These are phyloP conservation scores for Saccharomyces kudriavzevii DNA, from an alignment of 805 yeast genomes.

Conservation along the genomic window DNA sequence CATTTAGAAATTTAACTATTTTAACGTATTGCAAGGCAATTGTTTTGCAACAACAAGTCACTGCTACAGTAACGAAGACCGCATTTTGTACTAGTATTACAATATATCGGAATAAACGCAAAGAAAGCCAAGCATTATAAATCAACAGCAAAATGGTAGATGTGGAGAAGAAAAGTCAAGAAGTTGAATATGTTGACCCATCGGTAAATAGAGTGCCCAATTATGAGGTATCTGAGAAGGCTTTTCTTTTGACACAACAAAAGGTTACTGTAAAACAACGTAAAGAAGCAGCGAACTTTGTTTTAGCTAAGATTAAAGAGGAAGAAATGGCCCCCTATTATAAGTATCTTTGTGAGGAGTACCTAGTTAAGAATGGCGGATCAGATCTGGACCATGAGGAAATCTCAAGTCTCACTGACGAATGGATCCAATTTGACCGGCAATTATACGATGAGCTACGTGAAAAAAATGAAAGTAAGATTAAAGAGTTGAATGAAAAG, in stretches of 20 bases:
- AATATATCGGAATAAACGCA: background rate
- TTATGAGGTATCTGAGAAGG: slow-evolving; percentile 69
- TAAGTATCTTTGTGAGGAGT: slow-evolving; percentile 49
- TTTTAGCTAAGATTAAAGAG: slow-evolving; percentile 46
- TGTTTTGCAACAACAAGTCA: background rate
- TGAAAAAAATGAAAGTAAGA: slow-evolving; percentile 46
- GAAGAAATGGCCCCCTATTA: slow-evolving; percentile 79
- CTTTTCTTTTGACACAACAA: slow-evolving; percentile 50
- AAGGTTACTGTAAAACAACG: slow-evolving; percentile 32
- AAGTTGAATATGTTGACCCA: slow-evolving; percentile 20
- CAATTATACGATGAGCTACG: slow-evolving; percentile 42
- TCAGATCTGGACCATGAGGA: slow-evolving; percentile 10
- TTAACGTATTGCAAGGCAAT: background rate
- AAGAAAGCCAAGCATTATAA: background rate
- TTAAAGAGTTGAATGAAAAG: slow-evolving; percentile 38
- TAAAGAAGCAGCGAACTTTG: slow-evolving; percentile 36
- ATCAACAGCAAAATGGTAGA: slow-evolving; percentile 1
- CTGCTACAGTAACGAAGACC: background rate
- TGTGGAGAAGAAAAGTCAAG: slow-evolving; percentile 14
- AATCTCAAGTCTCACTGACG: slow-evolving; percentile 11
- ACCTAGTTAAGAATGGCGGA: slow-evolving; percentile 6
- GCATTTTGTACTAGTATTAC: background rate
- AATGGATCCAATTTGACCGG: slow-evolving; percentile 50
- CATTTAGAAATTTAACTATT: background rate
- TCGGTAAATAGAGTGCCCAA: slow-evolving; percentile 56